phyloP scores from a whole-genome alignment of 2,329 filamentous ascomycete species.

The Mycogone perniciosa region DNA sequence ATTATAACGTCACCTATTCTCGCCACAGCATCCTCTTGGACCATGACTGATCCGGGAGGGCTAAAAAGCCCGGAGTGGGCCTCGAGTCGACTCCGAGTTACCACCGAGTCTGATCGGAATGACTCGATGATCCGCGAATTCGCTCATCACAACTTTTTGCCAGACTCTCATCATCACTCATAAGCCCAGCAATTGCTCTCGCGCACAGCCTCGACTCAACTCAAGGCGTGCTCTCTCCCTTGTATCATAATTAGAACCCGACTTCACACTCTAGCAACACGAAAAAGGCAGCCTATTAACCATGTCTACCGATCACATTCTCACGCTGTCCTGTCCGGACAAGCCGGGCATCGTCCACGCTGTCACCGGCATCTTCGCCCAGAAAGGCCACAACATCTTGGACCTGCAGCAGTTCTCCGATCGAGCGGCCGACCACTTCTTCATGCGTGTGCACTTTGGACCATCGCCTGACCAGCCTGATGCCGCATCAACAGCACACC shows the following conservation, averaged over 20 bases:
- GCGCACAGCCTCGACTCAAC: constrained; percentile 6
- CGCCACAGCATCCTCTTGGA: too few species aligned
- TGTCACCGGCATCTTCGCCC: constrained; percentile 70
- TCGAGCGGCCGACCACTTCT: constrained; percentile 67
- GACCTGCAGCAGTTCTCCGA: constrained; percentile 83
- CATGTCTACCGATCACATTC: constrained; percentile 50
- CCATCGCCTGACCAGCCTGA: constrained; percentile 40
- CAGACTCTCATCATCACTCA: background rate
- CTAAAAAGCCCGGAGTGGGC: too few species aligned
- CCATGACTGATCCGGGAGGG: too few species aligned
- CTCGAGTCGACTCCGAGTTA: too few species aligned
- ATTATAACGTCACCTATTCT: too few species aligned
- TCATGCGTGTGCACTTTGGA: constrained; percentile 83
- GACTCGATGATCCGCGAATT: too few species aligned
- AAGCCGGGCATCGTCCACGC: constrained; percentile 80
- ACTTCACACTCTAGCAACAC: background rate
- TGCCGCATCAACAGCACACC: constrained; percentile 38
- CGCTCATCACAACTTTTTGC: background rate
- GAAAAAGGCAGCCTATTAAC: background rate
- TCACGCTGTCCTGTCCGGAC: constrained; percentile 79
- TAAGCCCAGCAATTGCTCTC: too few species aligned
- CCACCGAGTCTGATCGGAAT: too few species aligned
- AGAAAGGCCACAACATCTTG: constrained; percentile 70
- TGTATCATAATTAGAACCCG: background rate
- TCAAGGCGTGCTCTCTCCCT: background rate